Percentiles rank a stretch among this genome's conserved stretches.
Conservation (phyloP, 2,329 filamentous ascomycete genomes). For the Ceratocystis papillata region DNA sequence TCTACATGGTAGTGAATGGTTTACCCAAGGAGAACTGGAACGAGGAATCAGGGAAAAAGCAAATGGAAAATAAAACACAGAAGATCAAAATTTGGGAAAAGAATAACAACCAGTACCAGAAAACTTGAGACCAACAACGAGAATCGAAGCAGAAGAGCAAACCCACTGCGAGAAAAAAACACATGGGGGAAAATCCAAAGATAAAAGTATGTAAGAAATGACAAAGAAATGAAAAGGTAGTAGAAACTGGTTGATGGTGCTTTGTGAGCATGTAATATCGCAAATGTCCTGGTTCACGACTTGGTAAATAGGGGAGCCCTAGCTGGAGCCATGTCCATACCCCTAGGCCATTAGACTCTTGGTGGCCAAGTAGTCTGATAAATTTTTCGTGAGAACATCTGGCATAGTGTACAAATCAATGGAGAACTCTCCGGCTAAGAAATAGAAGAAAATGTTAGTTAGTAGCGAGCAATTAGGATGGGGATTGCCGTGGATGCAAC, state of each 20-base stretch:
- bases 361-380: slow-evolving; percentile 69
- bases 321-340: not conserved
- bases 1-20: not conserved
- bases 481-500: slow-evolving; percentile 31
- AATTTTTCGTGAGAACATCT: slow-evolving; percentile 76
- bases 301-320: not conserved
- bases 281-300: not conserved
- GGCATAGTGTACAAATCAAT: slow-evolving; percentile 97
- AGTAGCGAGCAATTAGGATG: slow-evolving; percentile 12
- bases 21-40: not conserved
- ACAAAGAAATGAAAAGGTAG: slow-evolving; percentile 16
- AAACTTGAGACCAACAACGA: not conserved
- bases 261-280: not conserved
- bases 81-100: not conserved
- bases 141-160: slow-evolving; percentile 9
- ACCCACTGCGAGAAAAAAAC: not conserved
- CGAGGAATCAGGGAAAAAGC: not conserved
- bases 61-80: not conserved
- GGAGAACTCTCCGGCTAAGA: slow-evolving; percentile 80
- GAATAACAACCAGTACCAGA: not conserved
- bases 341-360: slow-evolving; percentile 17
- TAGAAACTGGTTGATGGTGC: not conserved
- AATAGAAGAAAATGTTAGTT: slow-evolving; percentile 25
- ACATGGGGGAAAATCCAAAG: not conserved
- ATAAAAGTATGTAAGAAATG: slow-evolving; percentile 11